Evolutionary conservation across 177 flowering plant species (phyloP).

Genomic region (Vitis hybrid): DNA sequence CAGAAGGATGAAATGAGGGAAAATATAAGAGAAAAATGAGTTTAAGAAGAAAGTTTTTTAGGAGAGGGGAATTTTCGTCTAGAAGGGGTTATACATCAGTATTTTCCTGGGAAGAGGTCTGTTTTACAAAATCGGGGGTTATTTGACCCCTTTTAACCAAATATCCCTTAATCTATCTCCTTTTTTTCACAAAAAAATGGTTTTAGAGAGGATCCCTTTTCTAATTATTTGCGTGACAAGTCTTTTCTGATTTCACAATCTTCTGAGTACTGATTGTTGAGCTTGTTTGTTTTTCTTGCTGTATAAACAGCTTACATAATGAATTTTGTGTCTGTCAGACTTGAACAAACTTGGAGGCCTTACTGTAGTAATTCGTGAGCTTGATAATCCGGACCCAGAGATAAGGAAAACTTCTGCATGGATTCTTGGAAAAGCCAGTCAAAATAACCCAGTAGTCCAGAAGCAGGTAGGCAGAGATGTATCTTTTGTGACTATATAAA

Average conservation of each 20-base stretch:
- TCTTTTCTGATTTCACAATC: not conserved
- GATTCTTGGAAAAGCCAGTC: slow-evolving; percentile 90
- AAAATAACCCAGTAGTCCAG: slow-evolving; percentile 86
- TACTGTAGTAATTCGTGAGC: slow-evolving; percentile 51
- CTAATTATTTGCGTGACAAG: not conserved
- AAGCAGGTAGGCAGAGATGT: slow-evolving; percentile 46
- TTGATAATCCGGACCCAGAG: slow-evolving; percentile 53
- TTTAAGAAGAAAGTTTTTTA: no score
- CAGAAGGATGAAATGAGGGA: no score
- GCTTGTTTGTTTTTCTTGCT: not conserved
- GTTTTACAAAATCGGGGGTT: no score
- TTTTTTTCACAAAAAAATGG: no score
- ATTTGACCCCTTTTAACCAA: no score
- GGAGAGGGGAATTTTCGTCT: no score
- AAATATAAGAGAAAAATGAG: no score
- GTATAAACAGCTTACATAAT: not conserved
- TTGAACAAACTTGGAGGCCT: slow-evolving; percentile 84
- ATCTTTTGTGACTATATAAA: not conserved
- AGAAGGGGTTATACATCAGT: no score
- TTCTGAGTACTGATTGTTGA: not conserved
- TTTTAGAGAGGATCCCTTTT: no score
- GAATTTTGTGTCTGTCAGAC: slow-evolving; percentile 42
- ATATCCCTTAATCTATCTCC: no score
- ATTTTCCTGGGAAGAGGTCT: no score
- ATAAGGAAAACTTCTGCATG: slow-evolving; percentile 74